phyloP scores from a whole-genome alignment of 371 early-diverging fungal genomes.

The Mitosporidium daphniae region DNA sequence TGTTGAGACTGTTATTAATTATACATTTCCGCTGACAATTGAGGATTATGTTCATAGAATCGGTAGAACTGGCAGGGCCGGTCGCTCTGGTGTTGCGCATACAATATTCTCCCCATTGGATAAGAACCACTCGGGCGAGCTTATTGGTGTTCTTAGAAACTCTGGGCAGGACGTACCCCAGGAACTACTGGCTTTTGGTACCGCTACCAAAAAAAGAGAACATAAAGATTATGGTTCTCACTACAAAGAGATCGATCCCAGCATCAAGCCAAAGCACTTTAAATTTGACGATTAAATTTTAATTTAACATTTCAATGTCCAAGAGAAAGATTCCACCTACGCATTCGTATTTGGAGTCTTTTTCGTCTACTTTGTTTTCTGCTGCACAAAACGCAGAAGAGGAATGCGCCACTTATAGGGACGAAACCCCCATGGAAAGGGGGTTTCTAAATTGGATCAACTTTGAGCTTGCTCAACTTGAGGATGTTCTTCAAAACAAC shows the following conservation, averaged over 20 bases:
- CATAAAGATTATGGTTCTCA: constrained; percentile 74
- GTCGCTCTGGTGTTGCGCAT: constrained; percentile 34
- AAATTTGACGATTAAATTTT: constrained; percentile 23
- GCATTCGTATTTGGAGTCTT: too few species aligned
- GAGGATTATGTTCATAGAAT: constrained; percentile 81
- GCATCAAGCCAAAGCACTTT: constrained; percentile 48
- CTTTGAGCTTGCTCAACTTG: too few species aligned
- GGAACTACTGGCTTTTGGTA: not conserved
- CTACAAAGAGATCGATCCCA: constrained; percentile 45
- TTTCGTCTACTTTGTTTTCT: too few species aligned
- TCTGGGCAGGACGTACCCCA: constrained; percentile 51
- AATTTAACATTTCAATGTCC: too few species aligned
- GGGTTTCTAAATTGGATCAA: too few species aligned
- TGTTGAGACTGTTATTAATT: constrained; percentile 81
- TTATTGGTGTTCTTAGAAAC: constrained; percentile 54
- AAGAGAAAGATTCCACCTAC: too few species aligned
- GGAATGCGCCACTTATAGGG: too few species aligned
- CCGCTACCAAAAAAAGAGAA: constrained; percentile 52
- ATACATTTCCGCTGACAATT: constrained; percentile 49
- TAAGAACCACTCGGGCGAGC: constrained; percentile 24
- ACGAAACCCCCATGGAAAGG: too few species aligned
- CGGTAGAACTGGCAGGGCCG: constrained; percentile 89
- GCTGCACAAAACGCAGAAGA: too few species aligned
- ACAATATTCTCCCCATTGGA: constrained; percentile 18
- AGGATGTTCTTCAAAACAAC: too few species aligned